phyloP scores from a whole-genome alignment of 176 grass and related monocot species.

The Lolium multiflorum region DNA sequence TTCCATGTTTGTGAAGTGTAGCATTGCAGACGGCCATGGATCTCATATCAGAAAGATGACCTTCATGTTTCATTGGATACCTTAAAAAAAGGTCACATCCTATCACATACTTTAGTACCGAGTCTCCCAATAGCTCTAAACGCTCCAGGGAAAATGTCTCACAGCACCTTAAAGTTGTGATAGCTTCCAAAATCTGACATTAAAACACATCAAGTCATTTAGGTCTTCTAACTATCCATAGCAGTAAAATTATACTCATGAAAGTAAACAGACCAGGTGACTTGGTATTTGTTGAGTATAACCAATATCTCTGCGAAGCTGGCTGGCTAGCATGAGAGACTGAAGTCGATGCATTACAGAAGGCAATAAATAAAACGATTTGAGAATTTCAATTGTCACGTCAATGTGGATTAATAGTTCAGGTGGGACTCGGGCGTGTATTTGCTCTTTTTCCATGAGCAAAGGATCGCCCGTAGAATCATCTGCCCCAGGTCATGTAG shows the following conservation, averaged over 20 bases:
- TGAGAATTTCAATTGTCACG: conserved; percentile 72
- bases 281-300: conserved; percentile 60
- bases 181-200: conserved; percentile 93
- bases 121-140: conserved; percentile 88
- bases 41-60: conserved; percentile 75
- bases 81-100: conserved; percentile 79
- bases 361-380: conserved; percentile 96
- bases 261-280: conserved; percentile 69
- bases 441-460: conserved; percentile 58
- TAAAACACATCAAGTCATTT: conserved; percentile 33
- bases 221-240: conserved; percentile 1
- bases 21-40: conserved; percentile 79
- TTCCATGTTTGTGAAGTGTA: conserved; percentile 83
- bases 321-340: conserved; percentile 81
- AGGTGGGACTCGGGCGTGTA: conserved; percentile 80
- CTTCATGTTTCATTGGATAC: conserved; percentile 84
- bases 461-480: conserved; percentile 55
- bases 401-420: conserved; percentile 83
- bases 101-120: conserved; percentile 86
- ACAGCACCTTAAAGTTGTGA: conserved; percentile 76
- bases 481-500: conserved; percentile 44
- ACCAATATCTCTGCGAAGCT: conserved; percentile 76
- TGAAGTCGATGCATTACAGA: conserved; percentile 92
- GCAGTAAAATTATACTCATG: conserved; percentile 21
- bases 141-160: conserved; percentile 94